These are phyloP conservation scores for Fagopyrum tataricum DNA, from an alignment of 148 eudicot species.

Conservation along the genomic window DNA sequence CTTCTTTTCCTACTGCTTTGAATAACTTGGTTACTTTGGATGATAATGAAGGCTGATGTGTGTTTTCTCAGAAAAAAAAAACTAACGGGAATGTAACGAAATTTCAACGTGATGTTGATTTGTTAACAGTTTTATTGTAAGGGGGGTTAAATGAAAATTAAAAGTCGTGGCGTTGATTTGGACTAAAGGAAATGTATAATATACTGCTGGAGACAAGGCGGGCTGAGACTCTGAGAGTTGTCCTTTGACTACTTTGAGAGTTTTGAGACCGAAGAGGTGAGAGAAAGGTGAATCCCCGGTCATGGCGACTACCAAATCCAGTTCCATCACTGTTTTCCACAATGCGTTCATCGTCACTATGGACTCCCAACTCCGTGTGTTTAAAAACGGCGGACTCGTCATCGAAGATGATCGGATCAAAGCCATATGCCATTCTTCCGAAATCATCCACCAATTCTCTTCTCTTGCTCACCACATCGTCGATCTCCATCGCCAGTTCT, in stretches of 20 bases:
- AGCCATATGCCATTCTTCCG: constrained; percentile 54
- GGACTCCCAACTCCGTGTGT: constrained; percentile 51
- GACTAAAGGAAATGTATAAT: too few species aligned
- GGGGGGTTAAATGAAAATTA: too few species aligned
- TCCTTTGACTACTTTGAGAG: not conserved
- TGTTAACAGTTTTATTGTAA: too few species aligned
- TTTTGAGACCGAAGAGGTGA: not conserved
- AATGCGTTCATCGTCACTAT: constrained; percentile 63
- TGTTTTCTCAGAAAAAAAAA: too few species aligned
- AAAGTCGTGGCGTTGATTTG: too few species aligned
- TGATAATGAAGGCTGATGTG: too few species aligned
- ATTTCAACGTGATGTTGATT: too few species aligned
- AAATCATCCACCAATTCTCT: constrained; percentile 38
- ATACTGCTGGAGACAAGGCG: not conserved
- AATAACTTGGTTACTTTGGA: too few species aligned
- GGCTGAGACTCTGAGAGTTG: not conserved
- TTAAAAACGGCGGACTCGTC: constrained; percentile 56
- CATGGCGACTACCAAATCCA: constrained; percentile 10
- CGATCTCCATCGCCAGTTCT: constrained; percentile 45
- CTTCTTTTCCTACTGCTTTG: too few species aligned
- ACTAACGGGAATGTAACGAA: too few species aligned
- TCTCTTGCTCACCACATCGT: constrained; percentile 21
- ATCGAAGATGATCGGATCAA: constrained; percentile 39
- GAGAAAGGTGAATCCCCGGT: constrained; percentile 1
- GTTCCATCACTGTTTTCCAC: constrained; percentile 25